Evolutionary conservation across 73 alveolate species (phyloP).

Genomic region (Paramecium octaurelia): DNA sequence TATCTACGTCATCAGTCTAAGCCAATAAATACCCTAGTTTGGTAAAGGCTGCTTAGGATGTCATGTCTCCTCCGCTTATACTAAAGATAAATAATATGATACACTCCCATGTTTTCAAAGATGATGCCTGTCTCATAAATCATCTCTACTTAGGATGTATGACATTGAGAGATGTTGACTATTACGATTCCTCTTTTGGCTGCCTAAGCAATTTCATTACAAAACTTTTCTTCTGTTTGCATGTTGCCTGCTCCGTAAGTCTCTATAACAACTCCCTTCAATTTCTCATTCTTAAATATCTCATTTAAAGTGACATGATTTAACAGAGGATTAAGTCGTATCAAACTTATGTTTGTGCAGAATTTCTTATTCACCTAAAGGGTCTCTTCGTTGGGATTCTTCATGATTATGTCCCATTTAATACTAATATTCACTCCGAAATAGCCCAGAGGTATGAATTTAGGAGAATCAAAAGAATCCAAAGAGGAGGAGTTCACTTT

Average conservation of each 20-base stretch:
- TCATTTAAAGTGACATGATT: slow-evolving; percentile 52
- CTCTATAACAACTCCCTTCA: slow-evolving; percentile 72
- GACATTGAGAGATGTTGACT: slow-evolving; percentile 78
- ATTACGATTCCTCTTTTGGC: slow-evolving; percentile 68
- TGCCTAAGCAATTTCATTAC: slow-evolving; percentile 67
- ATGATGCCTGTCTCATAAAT: slow-evolving; percentile 73
- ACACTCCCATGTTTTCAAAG: slow-evolving; percentile 62
- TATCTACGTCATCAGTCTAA: slow-evolving; percentile 59
- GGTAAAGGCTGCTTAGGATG: slow-evolving; percentile 75
- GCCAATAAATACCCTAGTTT: slow-evolving; percentile 77
- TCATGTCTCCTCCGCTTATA: slow-evolving; percentile 81
- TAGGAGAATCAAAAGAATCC: slow-evolving; percentile 82
- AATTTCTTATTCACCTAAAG: slow-evolving; percentile 65
- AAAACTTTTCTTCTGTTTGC: slow-evolving; percentile 66
- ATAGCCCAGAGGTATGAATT: slow-evolving; percentile 72
- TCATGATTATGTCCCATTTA: slow-evolving; percentile 67
- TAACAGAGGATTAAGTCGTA: slow-evolving; percentile 74
- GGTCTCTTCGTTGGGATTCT: slow-evolving; percentile 61
- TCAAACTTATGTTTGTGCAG: slow-evolving; percentile 66
- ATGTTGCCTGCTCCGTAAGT: slow-evolving; percentile 91
- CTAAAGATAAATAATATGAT: slow-evolving; percentile 49
- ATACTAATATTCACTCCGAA: slow-evolving; percentile 72
- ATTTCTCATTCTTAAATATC: slow-evolving; percentile 9
- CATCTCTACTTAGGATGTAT: slow-evolving; percentile 70
- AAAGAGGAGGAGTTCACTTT: slow-evolving; percentile 71